A percentile compares a stretch with the other conserved stretches of the same genome.
Conservation (phyloP, 345 rosid genomes). For the Pistacia vera region DNA sequence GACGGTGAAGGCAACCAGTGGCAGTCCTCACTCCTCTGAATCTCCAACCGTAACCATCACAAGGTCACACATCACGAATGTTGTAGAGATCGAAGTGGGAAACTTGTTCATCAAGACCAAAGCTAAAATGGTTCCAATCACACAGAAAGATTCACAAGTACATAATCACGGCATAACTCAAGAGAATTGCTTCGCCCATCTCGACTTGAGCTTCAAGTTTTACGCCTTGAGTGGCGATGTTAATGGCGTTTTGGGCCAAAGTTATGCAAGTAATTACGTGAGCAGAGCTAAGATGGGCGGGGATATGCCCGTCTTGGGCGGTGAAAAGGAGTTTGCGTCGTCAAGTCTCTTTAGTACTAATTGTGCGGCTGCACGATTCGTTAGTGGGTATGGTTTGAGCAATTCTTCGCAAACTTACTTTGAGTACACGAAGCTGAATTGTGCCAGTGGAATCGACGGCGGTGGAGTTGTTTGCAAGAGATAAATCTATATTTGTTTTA, state of each 20-base stretch:
- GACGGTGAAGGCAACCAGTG: slow-evolving; percentile 8
- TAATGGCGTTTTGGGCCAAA: slow-evolving; percentile 19
- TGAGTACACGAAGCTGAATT: slow-evolving; percentile 18
- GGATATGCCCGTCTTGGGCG: slow-evolving; percentile 23
- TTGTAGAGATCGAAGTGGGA: slow-evolving; percentile 6
- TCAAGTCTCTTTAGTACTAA: slow-evolving; percentile 10
- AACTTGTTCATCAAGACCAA: slow-evolving; percentile 7
- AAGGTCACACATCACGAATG: background rate
- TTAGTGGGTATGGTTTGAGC: slow-evolving; percentile 3
- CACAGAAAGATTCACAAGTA: slow-evolving; percentile 17
- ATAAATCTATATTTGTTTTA: background rate
- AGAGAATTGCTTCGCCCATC: slow-evolving; percentile 16
- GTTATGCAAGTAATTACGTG: slow-evolving; percentile 7
- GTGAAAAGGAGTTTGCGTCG: slow-evolving; percentile 16
- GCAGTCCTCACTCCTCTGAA: slow-evolving; percentile 5
- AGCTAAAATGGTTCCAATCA: slow-evolving; percentile 18
- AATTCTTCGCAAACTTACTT: slow-evolving; percentile 4
- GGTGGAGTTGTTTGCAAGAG: slow-evolving; percentile 35
- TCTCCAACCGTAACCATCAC: slow-evolving; percentile 4
- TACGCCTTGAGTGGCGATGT: slow-evolving; percentile 5
- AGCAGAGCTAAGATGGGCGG: slow-evolving; percentile 12
- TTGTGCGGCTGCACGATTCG: slow-evolving; percentile 25
- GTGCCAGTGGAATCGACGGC: slow-evolving; percentile 20
- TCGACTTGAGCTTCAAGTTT: slow-evolving; percentile 21
- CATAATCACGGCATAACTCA: slow-evolving; percentile 14